phyloP scores from a whole-genome alignment of 176 grass and related monocot genomes.

The Carex littledalei region DNA sequence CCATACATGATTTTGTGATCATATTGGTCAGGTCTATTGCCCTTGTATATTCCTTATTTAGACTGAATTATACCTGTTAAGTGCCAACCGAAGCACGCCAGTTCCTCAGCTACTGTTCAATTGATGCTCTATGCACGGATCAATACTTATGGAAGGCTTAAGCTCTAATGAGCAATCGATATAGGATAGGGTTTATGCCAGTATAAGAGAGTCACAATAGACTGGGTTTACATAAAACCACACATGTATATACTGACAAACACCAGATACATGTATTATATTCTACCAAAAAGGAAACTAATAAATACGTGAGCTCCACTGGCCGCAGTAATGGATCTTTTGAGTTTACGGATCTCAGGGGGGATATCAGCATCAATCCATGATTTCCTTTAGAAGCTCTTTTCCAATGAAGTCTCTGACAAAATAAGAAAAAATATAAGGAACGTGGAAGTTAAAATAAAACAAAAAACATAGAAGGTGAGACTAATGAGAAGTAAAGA shows the following conservation, averaged over 20 bases:
- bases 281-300: constrained; percentile 14
- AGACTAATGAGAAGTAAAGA: neutral
- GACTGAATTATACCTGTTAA: constrained; percentile 19
- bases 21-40: neutral
- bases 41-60: constrained; percentile 14
- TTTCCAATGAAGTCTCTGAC: constrained; percentile 49
- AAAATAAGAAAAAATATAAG: neutral
- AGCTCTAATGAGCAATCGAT: constrained; percentile 10
- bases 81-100: constrained; percentile 4
- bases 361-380: constrained; percentile 44
- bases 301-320: constrained; percentile 33
- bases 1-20: neutral
- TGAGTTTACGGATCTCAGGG: constrained; percentile 25
- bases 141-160: constrained; percentile 14
- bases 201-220: constrained; percentile 8
- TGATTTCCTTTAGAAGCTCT: constrained; percentile 34
- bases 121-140: constrained; percentile 18
- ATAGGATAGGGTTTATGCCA: constrained; percentile 9
- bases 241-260: constrained; percentile 1
- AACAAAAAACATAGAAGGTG: neutral
- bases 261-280: constrained; percentile 3
- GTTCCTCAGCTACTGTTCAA: constrained; percentile 19
- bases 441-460: neutral
- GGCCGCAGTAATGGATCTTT: constrained; percentile 27
- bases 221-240: constrained; percentile 9